Evolutionary conservation across 2,329 filamentous ascomycete genomes (phyloP), one percentile per base, ranked within the genome.

Genomic region (Cladosporium phlei): DNA sequence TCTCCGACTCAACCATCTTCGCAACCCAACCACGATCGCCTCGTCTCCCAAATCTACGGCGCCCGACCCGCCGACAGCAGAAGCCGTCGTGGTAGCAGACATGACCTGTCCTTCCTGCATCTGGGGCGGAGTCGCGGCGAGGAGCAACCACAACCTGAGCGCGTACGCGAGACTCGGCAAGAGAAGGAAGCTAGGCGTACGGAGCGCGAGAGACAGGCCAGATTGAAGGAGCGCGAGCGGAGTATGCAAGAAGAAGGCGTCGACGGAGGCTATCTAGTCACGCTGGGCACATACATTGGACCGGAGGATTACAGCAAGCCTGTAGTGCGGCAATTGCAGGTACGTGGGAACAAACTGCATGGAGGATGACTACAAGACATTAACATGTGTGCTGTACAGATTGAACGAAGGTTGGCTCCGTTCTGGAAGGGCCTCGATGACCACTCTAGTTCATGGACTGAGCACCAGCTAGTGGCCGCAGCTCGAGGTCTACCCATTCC

Each of bases 381-480:
- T 45, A 22, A 45, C 22, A 22, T 17, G 20, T 3, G 17, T 8
- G 5, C 11, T 20, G 16, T 14, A 22, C 16, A 97, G 91, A 89
- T 98, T 64, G 93, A 98, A 68, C 80, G 93, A 56, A 83, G 86
- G 52, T 70, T 98, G 52, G 93, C 93, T 32, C 93, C 93, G 0
- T 98, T 98, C 66, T 98, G 91, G 89, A 84, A 85, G 62, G 93
- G 93, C 4, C 73, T 98, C 3, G 85, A 95, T 54, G 90, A 97
- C 65, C 88, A 93, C 66, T 85, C 83, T 12, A 79, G 87, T 17
- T 86, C 80, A 43, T 98, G 93, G 93, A 86, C 88, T 10, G 93
- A 98, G 61, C 83, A 93, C 66, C 93, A 98, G 67, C 80, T 98
- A n/a, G 81, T 96, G 58, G 89, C 91, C 48, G 89, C 88, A 19